Base-by-base conservation (phyloP, 257 asterid species). In the Plantago elongata region DNA sequence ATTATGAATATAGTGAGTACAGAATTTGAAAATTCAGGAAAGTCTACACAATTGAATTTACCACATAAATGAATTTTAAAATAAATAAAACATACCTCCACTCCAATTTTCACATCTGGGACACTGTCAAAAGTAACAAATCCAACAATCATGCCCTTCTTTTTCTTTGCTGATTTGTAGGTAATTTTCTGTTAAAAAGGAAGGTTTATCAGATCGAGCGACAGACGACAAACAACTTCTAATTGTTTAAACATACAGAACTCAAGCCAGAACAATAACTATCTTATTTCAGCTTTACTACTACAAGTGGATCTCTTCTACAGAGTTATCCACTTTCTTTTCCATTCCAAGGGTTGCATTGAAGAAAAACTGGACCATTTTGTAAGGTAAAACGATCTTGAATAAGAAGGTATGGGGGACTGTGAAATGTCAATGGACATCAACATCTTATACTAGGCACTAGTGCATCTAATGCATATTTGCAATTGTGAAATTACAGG, bases 81-180 rank as follows among this genome's bases (percentile, higher is more conserved):
- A 58, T 1, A 22, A 57, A 45, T 54, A 48, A 42, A 11, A 30
- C 8, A 48, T 78, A 89, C 99, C 96, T 87, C 65, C 54, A 61
- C 65, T 9, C 85, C 94, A 60, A 43, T 64, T 72, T 80, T 77
- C 54, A 62, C 91, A 73, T 83, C 88, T 45, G 54, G 89, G 2
- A 74, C 79, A 75, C 59, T 82, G 69, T 85, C 96, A 67, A 93
- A 87, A 64, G 83, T 81, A 65, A 79, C 82, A 74, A 93, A 93
- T 65, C 99, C 99, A 63, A 89, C 96, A 61, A 67, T 69, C 99
- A 93, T 93, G 71, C 96, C 94, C 75, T 76, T 82, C 90, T 89
- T 93, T 82, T 89, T 93, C 88, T 93, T 93, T 42, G 94, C 97
- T 16, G 97, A 80, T 80, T 79, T 81, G 61, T 77, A 89, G 30